A percentile compares a stretch with the other conserved stretches of the same genome.
Evolutionary conservation across 768 basidiomycete genomes (phyloP).

Genomic region (Russula dissimulans): DNA sequence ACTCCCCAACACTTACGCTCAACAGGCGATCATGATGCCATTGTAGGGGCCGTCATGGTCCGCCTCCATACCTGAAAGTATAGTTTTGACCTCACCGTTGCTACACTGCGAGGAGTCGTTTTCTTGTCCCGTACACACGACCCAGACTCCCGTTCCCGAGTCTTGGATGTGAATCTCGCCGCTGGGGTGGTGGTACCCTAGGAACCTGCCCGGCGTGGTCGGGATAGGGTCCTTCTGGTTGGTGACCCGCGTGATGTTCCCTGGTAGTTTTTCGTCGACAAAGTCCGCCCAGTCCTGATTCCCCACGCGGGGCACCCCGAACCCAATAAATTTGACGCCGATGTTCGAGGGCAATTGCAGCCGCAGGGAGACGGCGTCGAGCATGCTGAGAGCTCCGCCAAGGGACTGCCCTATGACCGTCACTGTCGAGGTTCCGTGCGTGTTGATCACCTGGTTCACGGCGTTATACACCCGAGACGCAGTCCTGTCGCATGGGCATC

Average conservation of each 20-base stretch:
- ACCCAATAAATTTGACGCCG: constrained; percentile 35
- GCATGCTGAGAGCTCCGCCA: constrained; percentile 24
- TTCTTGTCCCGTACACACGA: constrained; percentile 33
- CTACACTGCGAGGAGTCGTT: not conserved
- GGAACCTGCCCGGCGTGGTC: constrained; percentile 42
- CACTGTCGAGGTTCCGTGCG: constrained; percentile 32
- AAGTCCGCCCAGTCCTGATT: constrained; percentile 29
- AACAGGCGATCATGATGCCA: not conserved
- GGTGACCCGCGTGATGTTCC: constrained; percentile 26
- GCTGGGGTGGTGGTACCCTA: constrained; percentile 43
- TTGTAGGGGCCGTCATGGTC: not conserved
- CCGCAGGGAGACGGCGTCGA: constrained; percentile 24
- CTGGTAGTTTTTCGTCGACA: constrained; percentile 14
- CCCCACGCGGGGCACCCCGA: constrained; percentile 40
- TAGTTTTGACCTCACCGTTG: not conserved
- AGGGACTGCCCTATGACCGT: constrained; percentile 32
- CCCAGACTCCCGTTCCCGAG: constrained; percentile 19
- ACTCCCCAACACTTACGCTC: not conserved
- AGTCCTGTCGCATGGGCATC: constrained; percentile 21
- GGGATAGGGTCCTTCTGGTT: constrained; percentile 40
- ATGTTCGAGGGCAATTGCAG: constrained; percentile 22
- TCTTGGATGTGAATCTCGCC: constrained; percentile 46
- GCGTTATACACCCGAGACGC: constrained; percentile 34
- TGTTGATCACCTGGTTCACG: constrained; percentile 31
- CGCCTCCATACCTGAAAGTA: not conserved